Evolutionary conservation across 257 asterid genomes (phyloP), one percentile per base, ranked within the genome.

Genomic region (Penstemon newberryi): DNA sequence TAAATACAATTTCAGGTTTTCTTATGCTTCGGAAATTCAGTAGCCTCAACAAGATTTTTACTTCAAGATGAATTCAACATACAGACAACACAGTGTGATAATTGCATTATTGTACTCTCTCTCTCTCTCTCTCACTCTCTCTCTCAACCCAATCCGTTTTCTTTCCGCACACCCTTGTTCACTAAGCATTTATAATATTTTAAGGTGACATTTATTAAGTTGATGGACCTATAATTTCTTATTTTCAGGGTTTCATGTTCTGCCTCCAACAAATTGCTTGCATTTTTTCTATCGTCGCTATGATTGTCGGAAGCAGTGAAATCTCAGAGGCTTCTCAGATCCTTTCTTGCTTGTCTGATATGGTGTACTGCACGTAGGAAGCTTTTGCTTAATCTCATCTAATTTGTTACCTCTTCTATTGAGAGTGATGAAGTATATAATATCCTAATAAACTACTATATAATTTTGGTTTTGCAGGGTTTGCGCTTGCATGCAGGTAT

Each of bases 41-140:
- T 91, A 46, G 99, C 99, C 66, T 94, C 99, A 19, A 94, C 99
- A 66, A 84, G 97, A 62, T 91, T 94, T 77, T 6, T 94, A 83
- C 85, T 94, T 91, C 99, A 94, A 89, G 99, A 94, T 74, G 99
- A 94, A 73, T 93, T 93, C 95, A 93, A 94, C 90, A 94, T 94
- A 69, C 99, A 91, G 84, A 89, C 97, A 18, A 94, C 99, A 0
- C 86, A 84, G 77, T 94, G 97, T 71, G 99, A 94, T 70, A 94
- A 94, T 72, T 91, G 99, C 96, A 94, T 94, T 47, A 94, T 94
- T 72, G 99, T 93, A 93, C 60, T 37, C 72, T 57, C 85, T 78
- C 83, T 71, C 83, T 71, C 12, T 53, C 18, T 15, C 18, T 15
- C 18, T 15, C 18, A 15, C 18, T 15, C 18, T 15, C 79, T 75